Evolutionary conservation across 495 filamentous ascomycete species (phyloP).

Genomic region (Rostrohypoxylon terebratum): DNA sequence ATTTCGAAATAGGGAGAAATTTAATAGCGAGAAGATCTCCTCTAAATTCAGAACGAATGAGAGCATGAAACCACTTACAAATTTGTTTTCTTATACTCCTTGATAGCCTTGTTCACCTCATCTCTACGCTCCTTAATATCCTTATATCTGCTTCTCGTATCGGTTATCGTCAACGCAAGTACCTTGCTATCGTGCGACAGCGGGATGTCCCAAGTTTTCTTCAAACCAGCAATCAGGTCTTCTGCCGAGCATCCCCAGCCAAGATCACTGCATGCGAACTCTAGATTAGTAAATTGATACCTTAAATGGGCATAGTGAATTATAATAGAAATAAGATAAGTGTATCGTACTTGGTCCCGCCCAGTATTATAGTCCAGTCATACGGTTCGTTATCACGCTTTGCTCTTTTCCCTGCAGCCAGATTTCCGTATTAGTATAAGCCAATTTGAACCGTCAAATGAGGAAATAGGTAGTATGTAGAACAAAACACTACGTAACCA

Average conservation of each 20-base stretch:
- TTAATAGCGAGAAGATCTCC: too few relatives aligned
- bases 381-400: constrained; percentile 31
- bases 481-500: background rate
- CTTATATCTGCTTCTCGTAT: constrained; percentile 46
- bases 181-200: constrained; percentile 63
- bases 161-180: constrained; percentile 70
- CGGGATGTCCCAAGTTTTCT: constrained; percentile 60
- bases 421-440: constrained; percentile 3
- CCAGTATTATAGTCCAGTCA: constrained; percentile 65
- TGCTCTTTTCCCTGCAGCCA: constrained; percentile 29
- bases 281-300: background rate
- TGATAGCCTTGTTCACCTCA: constrained; percentile 65
- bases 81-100: constrained; percentile 55
- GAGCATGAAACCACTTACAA: constrained; percentile 55
- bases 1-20: background rate
- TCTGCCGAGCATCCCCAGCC: constrained; percentile 49
- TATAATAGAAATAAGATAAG: background rate
- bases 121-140: constrained; percentile 55
- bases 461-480: background rate
- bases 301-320: background rate
- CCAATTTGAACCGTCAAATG: background rate
- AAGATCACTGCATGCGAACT: constrained; percentile 55
- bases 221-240: constrained; percentile 56
- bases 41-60: background rate
- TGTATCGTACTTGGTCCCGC: constrained; percentile 66